These are phyloP conservation scores for Echinochloa phyllopogon DNA, from an alignment of 176 grass and related monocot genomes.

Conservation along the genomic window DNA sequence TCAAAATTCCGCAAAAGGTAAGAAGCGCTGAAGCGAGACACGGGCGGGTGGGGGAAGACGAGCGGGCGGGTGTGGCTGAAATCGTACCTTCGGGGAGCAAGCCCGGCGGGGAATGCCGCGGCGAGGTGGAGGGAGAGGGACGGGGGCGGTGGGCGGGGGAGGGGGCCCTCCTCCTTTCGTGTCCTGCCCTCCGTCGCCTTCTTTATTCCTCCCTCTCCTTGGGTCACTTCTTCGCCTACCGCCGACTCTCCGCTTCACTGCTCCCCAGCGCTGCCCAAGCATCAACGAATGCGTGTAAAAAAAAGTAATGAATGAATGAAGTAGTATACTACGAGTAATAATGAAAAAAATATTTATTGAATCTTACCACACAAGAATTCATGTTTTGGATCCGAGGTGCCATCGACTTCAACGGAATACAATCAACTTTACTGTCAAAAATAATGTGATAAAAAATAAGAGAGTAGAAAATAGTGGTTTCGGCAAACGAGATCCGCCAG, in stretches of 20 bases:
- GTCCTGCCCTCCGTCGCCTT: not conserved
- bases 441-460: not conserved
- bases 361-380: no score
- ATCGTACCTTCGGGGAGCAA: constrained; percentile 16
- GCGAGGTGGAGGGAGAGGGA: not conserved
- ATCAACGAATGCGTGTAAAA: no score
- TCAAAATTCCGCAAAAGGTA: no score
- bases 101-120: not conserved
- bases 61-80: not conserved
- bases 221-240: no score
- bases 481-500: no score
- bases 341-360: no score
- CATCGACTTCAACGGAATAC: no score
- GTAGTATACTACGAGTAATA: no score
- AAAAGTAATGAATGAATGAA: no score
- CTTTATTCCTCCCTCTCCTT: not conserved
- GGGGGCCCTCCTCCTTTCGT: not conserved
- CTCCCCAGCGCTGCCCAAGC: not conserved
- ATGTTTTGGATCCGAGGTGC: no score
- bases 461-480: not conserved
- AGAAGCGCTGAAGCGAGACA: not conserved
- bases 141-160: not conserved
- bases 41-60: not conserved
- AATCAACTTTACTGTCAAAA: no score
- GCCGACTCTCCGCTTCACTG: not conserved